A percentile compares a stretch with the other conserved stretches of the same genome.
Evolutionary conservation across 352 stramenopile species (phyloP).

Genomic region (Globisporangium nodosum): DNA sequence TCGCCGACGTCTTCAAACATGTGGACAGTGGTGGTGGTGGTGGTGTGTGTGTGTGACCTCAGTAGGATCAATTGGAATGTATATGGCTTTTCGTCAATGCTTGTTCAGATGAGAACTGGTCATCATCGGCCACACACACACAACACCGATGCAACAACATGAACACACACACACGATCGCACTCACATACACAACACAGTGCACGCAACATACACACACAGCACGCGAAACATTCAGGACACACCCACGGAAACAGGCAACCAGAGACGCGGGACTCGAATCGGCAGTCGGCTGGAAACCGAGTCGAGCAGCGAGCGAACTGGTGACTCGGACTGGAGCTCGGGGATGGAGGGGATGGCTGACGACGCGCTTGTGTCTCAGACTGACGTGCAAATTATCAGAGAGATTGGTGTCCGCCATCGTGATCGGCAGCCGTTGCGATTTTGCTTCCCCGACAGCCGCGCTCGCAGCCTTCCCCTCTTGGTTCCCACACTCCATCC

Average conservation of each 20-base stretch:
- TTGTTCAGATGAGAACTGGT: constrained; percentile 65
- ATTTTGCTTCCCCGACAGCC: constrained; percentile 49
- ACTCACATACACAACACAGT: neutral
- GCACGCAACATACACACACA: neutral
- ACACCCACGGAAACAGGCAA: constrained; percentile 19
- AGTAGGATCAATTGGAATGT: constrained; percentile 90
- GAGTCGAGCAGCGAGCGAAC: neutral
- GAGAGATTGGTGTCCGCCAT: constrained; percentile 55
- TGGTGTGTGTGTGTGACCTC: constrained; percentile 34
- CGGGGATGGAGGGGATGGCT: neutral
- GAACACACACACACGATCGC: neutral
- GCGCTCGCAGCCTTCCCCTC: constrained; percentile 3
- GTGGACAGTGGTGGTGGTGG: too few species aligned
- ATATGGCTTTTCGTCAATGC: constrained; percentile 63
- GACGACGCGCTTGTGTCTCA: constrained; percentile 37
- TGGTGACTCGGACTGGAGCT: neutral
- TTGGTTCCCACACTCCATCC: neutral
- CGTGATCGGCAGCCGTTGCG: constrained; percentile 39
- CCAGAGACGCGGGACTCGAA: neutral
- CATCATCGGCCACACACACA: constrained; percentile 52
- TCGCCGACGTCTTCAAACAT: neutral
- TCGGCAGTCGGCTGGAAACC: neutral
- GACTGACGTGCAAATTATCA: constrained; percentile 89
- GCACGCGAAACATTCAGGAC: constrained; percentile 10
- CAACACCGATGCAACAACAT: neutral